These are phyloP conservation scores for Barbarea vulgaris DNA, from an alignment of 345 rosid species.

Conservation along the genomic window DNA sequence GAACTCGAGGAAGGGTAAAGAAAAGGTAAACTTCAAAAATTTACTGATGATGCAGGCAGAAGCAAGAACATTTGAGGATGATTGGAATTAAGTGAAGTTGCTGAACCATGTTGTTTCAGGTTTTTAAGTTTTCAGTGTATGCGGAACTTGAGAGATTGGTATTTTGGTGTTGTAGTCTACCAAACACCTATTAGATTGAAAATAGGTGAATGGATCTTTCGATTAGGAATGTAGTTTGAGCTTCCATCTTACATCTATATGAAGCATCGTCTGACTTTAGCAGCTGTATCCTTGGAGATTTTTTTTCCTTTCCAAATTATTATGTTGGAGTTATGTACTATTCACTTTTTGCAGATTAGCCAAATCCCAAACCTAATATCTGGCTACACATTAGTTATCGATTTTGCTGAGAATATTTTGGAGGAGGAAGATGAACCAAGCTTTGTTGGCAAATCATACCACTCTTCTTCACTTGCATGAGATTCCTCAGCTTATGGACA, in stretches of 20 bases:
- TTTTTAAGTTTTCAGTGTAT: too few species aligned
- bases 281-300: slow-evolving; percentile 1
- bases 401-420: slow-evolving; percentile 81
- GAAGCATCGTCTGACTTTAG: neutral
- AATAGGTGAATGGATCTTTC: slow-evolving; percentile 32
- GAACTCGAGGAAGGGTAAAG: too few species aligned
- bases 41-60: too few species aligned
- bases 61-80: too few species aligned
- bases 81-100: too few species aligned
- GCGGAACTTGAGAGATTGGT: too few species aligned
- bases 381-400: slow-evolving; percentile 84
- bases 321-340: neutral
- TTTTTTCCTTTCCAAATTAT: neutral
- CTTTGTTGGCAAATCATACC: slow-evolving; percentile 78
- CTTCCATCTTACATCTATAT: neutral
- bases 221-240: slow-evolving; percentile 12
- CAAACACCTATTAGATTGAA: neutral
- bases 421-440: slow-evolving; percentile 95
- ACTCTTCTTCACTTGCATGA: slow-evolving; percentile 95
- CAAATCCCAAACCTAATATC: slow-evolving; percentile 79
- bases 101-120: too few species aligned
- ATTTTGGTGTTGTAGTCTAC: slow-evolving; percentile 10
- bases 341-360: slow-evolving; percentile 54
- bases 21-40: too few species aligned
- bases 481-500: slow-evolving; percentile 99